A percentile compares a stretch with the other conserved stretches of the same genome.
These are phyloP conservation scores for Aspergillus bridgeri DNA, from an alignment of 495 filamentous ascomycete genomes.

Conservation along the genomic window DNA sequence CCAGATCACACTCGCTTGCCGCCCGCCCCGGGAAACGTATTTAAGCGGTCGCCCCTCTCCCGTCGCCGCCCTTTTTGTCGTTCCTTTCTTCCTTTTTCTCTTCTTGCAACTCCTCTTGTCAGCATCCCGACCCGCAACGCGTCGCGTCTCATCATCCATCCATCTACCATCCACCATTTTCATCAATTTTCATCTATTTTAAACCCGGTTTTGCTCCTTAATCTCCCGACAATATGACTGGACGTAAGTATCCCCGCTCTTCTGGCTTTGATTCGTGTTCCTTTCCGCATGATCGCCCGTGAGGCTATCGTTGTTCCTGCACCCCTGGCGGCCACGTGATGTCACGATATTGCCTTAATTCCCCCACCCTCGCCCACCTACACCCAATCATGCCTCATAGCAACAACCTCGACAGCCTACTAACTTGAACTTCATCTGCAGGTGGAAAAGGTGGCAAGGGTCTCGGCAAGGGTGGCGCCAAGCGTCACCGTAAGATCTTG, in stretches of 20 bases:
- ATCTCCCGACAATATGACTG: constrained; percentile 72
- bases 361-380: neutral
- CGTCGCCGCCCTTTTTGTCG: neutral
- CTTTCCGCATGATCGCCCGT: neutral
- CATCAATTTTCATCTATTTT: constrained; percentile 27
- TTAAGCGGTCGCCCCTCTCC: constrained; percentile 29
- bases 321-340: constrained; percentile 17
- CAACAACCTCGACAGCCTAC: neutral
- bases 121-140: constrained; percentile 16
- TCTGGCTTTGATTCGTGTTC: constrained; percentile 14
- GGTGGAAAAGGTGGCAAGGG: constrained; percentile 90
- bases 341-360: neutral
- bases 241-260: constrained; percentile 68
- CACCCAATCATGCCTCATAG: neutral
- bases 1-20: constrained; percentile 17
- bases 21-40: constrained; percentile 27
- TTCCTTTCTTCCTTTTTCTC: constrained; percentile 19
- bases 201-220: constrained; percentile 23
- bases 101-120: constrained; percentile 18
- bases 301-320: neutral
- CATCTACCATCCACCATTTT: constrained; percentile 9
- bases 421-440: constrained; percentile 24
- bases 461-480: constrained; percentile 90
- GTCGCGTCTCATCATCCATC: constrained; percentile 16
- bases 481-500: constrained; percentile 99